Evolutionary conservation across 495 filamentous ascomycete species (phyloP), one percentile per base, ranked within the genome.

Genomic region (Penicillium psychrofluorescens): DNA sequence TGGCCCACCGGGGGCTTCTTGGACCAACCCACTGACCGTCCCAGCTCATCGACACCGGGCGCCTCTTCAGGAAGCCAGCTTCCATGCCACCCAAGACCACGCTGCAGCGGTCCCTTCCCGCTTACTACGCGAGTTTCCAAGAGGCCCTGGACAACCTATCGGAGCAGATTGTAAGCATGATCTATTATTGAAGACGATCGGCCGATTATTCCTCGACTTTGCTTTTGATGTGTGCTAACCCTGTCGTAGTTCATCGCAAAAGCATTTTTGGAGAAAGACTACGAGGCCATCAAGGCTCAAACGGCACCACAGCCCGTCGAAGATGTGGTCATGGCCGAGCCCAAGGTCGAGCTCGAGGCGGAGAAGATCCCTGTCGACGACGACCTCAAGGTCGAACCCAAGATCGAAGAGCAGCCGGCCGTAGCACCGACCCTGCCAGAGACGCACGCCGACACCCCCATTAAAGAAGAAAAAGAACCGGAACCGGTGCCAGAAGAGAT

Each of bases 11-110:
- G 7, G 29, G 32, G 39, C 28, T n/a, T n/a, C 48, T 35, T 27
- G 35, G 30, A 32, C 46, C 11, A 16, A 16, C 42, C 38, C 36
- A 35, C 59, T 67, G 43, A 68, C 53, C 4, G 32, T 10, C 30
- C 13, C 47, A 77, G 74, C 62, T 77, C 28, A 54, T 74, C 38
- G 71, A 76, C 35, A 74, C 70, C 2, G 72, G 65, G 14, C 67
- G 72, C 14, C 61, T 76, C 44, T 72, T 76, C 38, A 62, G 62
- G 41, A 59, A 63, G 13, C 53, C 53, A 7, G 64, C 55, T 28
- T 67, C 68, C 13, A 46, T 65, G 44, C 59, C 66, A 31, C 58
- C 58, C 8, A 56, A 61, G 36, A 53, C 61, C 8, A 65, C 68
- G 22, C 50, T 75, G 32, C 68, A 64, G 40, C 66, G 66, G 11